Evolutionary conservation across 805 yeast genomes (phyloP).

Genomic region (Ogataea chonburiensis): DNA sequence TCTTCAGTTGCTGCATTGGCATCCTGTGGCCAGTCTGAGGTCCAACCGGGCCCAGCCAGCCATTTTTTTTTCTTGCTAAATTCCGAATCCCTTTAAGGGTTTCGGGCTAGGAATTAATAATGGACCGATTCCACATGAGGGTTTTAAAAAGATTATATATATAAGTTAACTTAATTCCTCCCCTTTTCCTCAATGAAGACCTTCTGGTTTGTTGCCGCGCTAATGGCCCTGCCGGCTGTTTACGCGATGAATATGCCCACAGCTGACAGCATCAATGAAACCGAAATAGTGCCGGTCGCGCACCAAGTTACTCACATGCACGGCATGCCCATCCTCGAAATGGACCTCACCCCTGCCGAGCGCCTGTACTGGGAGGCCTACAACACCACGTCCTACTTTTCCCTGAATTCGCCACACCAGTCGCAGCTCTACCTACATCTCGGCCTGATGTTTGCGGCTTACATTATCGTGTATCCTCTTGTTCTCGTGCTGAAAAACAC

Average conservation of each 20-base stretch:
- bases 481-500: slow-evolving; percentile 62
- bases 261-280: slow-evolving; percentile 1
- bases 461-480: slow-evolving; percentile 64
- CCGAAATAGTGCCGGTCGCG: slow-evolving; percentile 39
- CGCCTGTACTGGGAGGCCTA: slow-evolving; percentile 73
- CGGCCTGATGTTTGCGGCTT: slow-evolving; percentile 40
- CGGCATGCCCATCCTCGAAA: slow-evolving; percentile 72
- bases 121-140: slow-evolving; percentile 4
- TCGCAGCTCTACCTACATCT: slow-evolving; percentile 57
- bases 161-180: too few species aligned
- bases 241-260: slow-evolving; percentile 15
- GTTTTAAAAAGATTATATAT: slow-evolving; percentile 1
- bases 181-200: slow-evolving; percentile 2
- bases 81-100: not conserved
- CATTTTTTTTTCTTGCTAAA: not conserved
- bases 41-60: not conserved
- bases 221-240: slow-evolving; percentile 1
- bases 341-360: slow-evolving; percentile 69
- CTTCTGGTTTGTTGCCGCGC: not conserved
- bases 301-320: slow-evolving; percentile 52
- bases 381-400: slow-evolving; percentile 74
- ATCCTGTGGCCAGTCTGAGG: too few species aligned
- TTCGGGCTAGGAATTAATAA: slow-evolving; percentile 3
- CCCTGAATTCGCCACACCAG: slow-evolving; percentile 48
- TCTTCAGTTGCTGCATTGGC: too few species aligned